phyloP scores from a whole-genome alignment of 805 yeast species.

The Candida hispaniensis region DNA sequence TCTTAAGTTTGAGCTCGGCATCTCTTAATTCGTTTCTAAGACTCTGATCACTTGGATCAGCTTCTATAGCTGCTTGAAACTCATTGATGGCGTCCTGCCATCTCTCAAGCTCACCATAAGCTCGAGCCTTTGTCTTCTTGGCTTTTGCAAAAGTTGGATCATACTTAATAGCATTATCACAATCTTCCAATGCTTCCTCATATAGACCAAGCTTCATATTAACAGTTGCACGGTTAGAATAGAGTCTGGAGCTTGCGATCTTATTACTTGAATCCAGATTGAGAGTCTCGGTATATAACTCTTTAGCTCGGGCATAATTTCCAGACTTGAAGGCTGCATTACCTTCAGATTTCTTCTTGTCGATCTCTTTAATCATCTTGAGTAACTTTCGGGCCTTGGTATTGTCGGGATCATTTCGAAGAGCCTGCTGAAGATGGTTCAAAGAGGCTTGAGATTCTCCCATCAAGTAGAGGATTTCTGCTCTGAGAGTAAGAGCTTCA shows the following conservation, averaged over 20 bases:
- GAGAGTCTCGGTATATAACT: slow-evolving; percentile 63
- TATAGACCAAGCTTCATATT: slow-evolving; percentile 66
- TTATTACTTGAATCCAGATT: slow-evolving; percentile 49
- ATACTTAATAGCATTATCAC: slow-evolving; percentile 53
- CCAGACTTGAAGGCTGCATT: slow-evolving; percentile 61
- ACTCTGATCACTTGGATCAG: slow-evolving; percentile 29
- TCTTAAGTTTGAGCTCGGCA: slow-evolving; percentile 35
- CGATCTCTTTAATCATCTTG: slow-evolving; percentile 28
- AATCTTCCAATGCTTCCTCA: slow-evolving; percentile 69
- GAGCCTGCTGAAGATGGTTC: slow-evolving; percentile 32
- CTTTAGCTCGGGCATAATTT: slow-evolving; percentile 53
- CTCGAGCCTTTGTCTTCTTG: slow-evolving; percentile 33
- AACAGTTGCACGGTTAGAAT: slow-evolving; percentile 82
- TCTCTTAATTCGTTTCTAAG: slow-evolving; percentile 31
- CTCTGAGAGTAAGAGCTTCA: slow-evolving; percentile 33
- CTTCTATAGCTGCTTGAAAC: slow-evolving; percentile 31
- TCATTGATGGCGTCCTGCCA: slow-evolving; percentile 33
- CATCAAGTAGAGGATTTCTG: slow-evolving; percentile 28
- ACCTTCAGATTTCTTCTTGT: slow-evolving; percentile 40
- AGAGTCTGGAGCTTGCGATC: slow-evolving; percentile 38
- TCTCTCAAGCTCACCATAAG: slow-evolving; percentile 30
- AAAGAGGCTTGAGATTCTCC: slow-evolving; percentile 32
- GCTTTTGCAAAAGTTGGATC: slow-evolving; percentile 66
- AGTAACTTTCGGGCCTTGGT: slow-evolving; percentile 28
- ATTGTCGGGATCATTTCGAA: slow-evolving; percentile 35